Percentiles rank a stretch among this genome's conserved stretches.
phyloP scores from a whole-genome alignment of 2,329 filamentous ascomycete species.

The Colletotrichum scovillei region DNA sequence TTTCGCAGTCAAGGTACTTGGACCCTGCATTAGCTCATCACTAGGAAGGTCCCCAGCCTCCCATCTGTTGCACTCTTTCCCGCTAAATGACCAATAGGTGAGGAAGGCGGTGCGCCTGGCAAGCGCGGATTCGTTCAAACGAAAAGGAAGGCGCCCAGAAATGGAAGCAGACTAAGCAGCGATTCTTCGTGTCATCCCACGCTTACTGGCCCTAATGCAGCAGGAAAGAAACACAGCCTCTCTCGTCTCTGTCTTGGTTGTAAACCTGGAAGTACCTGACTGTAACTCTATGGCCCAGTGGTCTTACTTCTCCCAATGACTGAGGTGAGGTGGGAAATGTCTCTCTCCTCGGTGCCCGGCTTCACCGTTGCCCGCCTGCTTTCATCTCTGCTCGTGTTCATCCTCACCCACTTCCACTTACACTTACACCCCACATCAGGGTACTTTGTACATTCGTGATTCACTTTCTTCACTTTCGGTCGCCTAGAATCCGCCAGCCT shows the following conservation, averaged over 20 bases:
- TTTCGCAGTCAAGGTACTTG: background rate
- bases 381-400: background rate
- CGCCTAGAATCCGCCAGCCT: constrained; percentile 11
- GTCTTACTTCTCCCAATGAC: background rate
- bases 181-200: background rate
- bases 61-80: background rate
- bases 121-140: background rate
- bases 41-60: background rate
- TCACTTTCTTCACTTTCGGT: background rate
- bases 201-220: background rate
- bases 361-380: background rate
- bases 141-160: background rate
- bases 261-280: too few species aligned
- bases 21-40: constrained; percentile 7
- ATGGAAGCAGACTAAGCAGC: background rate
- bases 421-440: too few species aligned
- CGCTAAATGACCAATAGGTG: background rate
- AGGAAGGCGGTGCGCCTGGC: background rate
- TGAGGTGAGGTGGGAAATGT: too few species aligned
- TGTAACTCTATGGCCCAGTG: background rate
- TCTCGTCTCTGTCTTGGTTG: background rate
- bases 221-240: background rate
- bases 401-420: too few species aligned
- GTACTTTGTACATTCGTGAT: background rate
- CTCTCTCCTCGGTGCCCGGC: background rate